phyloP scores from a whole-genome alignment of 1,284 basidiomycete genomes.

The Sporisorium scitamineum region DNA sequence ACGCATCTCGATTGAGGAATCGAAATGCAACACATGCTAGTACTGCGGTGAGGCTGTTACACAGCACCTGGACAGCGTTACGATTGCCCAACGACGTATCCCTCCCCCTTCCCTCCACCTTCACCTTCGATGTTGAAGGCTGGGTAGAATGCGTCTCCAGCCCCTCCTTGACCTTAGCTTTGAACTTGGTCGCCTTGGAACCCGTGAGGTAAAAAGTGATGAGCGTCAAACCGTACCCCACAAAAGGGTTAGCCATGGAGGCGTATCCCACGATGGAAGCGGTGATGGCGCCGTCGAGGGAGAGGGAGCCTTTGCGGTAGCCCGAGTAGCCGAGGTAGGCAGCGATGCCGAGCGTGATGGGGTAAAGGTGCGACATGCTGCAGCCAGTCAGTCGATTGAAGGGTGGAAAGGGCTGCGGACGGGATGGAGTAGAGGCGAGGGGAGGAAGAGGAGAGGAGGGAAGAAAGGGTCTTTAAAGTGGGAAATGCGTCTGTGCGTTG shows the following conservation, averaged over 20 bases:
- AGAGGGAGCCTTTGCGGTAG: constrained; percentile 59
- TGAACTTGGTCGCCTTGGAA: constrained; percentile 83
- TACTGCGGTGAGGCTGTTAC: constrained; percentile 46
- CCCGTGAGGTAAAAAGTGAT: constrained; percentile 75
- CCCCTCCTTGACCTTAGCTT: constrained; percentile 75
- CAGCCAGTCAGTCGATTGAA: no score
- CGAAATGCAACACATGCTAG: constrained; percentile 25
- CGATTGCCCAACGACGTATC: constrained; percentile 47
- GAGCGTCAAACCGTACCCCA: constrained; percentile 55
- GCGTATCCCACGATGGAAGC: constrained; percentile 57
- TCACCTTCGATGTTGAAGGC: not conserved
- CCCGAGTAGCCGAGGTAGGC: constrained; percentile 36
- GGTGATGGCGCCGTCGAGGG: constrained; percentile 51
- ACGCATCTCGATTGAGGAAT: not conserved
- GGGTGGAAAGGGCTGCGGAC: not conserved
- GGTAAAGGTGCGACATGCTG: constrained; percentile 26
- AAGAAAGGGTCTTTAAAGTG: not conserved
- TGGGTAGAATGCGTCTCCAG: constrained; percentile 74
- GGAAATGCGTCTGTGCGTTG: not conserved
- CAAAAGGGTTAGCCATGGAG: constrained; percentile 58
- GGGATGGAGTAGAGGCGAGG: not conserved
- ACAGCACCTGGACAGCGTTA: constrained; percentile 55
- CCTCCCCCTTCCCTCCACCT: constrained; percentile 10
- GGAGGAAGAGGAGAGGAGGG: not conserved
- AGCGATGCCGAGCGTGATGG: constrained; percentile 31